Evolutionary conservation across 169 alveolate species (phyloP), one percentile per base, ranked within the genome.

Genomic region (Plasmodium knowlesi): DNA sequence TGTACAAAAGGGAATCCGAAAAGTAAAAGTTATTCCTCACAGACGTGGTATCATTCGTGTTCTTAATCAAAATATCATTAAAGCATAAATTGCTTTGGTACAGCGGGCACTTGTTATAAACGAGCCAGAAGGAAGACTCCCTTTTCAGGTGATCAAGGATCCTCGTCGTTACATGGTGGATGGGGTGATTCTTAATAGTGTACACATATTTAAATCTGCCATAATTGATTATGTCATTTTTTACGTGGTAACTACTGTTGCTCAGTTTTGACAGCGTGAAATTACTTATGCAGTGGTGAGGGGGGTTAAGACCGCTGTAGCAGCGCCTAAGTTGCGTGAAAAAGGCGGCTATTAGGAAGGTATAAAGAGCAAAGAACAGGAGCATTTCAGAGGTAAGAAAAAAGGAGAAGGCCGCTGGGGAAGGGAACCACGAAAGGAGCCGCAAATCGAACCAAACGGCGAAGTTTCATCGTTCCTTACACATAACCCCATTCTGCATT

Each of bases 161-260:
- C 53, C 50, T 54, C 14, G 73, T 61, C 71, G 86, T 89, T 14
- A 89, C 89, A 57, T 79, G 30, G 22, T 89, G 80, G 41, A 89
- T 61, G 14, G 94, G 94, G 50, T 89, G 94, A 50, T 89, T 89
- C 74, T 89, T 89, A 78, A 89, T 89, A 28, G 70, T 89, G 57
- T 89, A 89, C 12, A 89, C 94, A 89, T 89, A 78, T 89, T 89
- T 89, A 89, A 89, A 89, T 79, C 94, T 89, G 32, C 37, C 72
- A 61, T 89, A 89, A 32, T 89, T 89, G 25, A 89, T 80, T 79
- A 89, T 89, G 82, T 89, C 94, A 78, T 89, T 82, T 34, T 89
- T 89, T 16, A 79, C 72, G 34, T 79, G 46, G 72, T 89, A 89
- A 30, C 82, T 80, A 30, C 82, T 80, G 22, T 89, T 89, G 82